Conservation (phyloP, 805 yeast species). For the Sungouiozyma ichnusensis region DNA sequence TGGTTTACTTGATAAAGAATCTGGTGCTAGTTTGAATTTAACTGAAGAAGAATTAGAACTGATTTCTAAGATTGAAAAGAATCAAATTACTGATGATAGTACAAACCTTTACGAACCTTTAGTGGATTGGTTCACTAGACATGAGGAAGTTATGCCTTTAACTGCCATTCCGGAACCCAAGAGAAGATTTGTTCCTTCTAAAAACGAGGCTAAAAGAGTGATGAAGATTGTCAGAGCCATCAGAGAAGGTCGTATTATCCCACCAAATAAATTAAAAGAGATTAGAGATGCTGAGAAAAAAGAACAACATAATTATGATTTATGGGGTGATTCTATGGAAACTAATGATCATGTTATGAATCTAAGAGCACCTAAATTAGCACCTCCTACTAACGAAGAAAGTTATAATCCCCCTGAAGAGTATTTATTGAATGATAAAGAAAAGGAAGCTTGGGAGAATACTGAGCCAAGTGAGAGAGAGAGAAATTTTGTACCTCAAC, state of each 20-base stretch:
- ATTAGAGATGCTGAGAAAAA: slow-evolving; percentile 41
- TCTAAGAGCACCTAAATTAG: slow-evolving; percentile 85
- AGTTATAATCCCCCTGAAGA: slow-evolving; percentile 97
- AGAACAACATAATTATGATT: slow-evolving; percentile 53
- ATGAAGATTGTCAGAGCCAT: slow-evolving; percentile 96
- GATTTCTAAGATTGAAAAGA: slow-evolving; percentile 73
- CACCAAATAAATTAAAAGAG: slow-evolving; percentile 50
- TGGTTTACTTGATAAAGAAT: slow-evolving; percentile 80
- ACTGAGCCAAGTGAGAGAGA: slow-evolving; percentile 71
- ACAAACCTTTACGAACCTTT: slow-evolving; percentile 88
- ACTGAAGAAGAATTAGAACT: slow-evolving; percentile 82
- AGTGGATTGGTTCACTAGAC: slow-evolving; percentile 88
- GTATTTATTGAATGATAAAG: slow-evolving; percentile 73
- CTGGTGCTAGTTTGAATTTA: slow-evolving; percentile 77
- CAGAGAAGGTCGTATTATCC: slow-evolving; percentile 87
- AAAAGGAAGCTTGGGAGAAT: slow-evolving; percentile 57
- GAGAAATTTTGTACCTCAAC: slow-evolving; percentile 69
- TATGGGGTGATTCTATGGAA: slow-evolving; percentile 73
- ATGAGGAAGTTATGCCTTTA: slow-evolving; percentile 80
- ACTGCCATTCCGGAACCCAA: slow-evolving; percentile 95
- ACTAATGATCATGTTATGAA: slow-evolving; percentile 71
- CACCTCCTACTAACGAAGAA: slow-evolving; percentile 96
- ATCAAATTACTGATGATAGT: slow-evolving; percentile 70
- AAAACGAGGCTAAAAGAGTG: slow-evolving; percentile 89
- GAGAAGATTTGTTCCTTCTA: slow-evolving; percentile 91